Conservation (phyloP, 805 yeast genomes). For the Schwanniomyces polymorphus region DNA sequence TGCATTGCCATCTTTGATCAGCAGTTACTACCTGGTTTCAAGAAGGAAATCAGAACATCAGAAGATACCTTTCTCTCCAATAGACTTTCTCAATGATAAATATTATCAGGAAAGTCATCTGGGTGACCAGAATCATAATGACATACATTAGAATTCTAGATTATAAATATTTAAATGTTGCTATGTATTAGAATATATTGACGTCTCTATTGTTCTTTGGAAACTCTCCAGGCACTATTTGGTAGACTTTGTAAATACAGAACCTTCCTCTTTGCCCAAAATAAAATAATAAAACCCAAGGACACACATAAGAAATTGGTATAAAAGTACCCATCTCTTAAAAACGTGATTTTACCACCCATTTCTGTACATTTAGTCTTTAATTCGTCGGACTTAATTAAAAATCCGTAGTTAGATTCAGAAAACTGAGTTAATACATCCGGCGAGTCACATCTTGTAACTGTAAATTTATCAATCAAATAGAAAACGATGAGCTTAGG, state of each 20-base stretch:
- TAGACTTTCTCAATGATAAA: slow-evolving; percentile 38
- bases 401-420: slow-evolving; percentile 5
- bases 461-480: slow-evolving; percentile 78
- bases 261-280: slow-evolving; percentile 67
- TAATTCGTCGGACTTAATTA: slow-evolving; percentile 27
- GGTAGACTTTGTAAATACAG: slow-evolving; percentile 70
- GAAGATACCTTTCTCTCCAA: slow-evolving; percentile 42
- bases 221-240: slow-evolving; percentile 72
- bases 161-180: not conserved
- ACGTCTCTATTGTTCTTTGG: slow-evolving; percentile 8
- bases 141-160: not conserved
- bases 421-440: not conserved
- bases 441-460: slow-evolving; percentile 53
- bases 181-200: not conserved
- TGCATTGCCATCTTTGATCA: slow-evolving; percentile 41
- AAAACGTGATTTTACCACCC: slow-evolving; percentile 56
- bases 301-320: slow-evolving; percentile 72
- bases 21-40: slow-evolving; percentile 36
- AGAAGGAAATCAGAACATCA: slow-evolving; percentile 34
- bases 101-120: slow-evolving; percentile 10
- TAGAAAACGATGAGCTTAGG: slow-evolving; percentile 80
- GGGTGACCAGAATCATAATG: not conserved
- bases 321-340: slow-evolving; percentile 80
- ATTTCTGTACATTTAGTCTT: slow-evolving; percentile 50
- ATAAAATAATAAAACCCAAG: slow-evolving; percentile 64